These are phyloP conservation scores for Podospora didyma DNA, from an alignment of 495 filamentous ascomycete genomes.

Conservation along the genomic window DNA sequence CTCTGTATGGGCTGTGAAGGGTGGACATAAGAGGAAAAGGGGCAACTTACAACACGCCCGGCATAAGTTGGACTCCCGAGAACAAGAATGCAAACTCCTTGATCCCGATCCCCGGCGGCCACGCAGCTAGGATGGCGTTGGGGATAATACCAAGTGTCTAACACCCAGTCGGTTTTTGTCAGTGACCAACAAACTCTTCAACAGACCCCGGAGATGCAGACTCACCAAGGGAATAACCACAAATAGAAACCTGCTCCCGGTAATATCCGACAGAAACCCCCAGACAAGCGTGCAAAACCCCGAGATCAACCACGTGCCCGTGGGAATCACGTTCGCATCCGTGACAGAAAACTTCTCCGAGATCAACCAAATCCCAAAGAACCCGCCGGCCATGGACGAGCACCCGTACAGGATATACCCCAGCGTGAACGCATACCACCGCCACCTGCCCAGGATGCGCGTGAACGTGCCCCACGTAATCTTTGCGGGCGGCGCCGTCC, in stretches of 20 bases:
- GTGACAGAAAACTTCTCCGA: slow-evolving; percentile 37
- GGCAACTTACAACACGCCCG: slow-evolving; percentile 25
- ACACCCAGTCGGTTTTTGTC: slow-evolving; percentile 12
- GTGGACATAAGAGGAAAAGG: not conserved
- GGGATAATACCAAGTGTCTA: slow-evolving; percentile 25
- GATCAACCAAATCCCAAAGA: slow-evolving; percentile 43
- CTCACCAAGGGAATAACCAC: slow-evolving; percentile 40
- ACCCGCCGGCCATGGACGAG: slow-evolving; percentile 23
- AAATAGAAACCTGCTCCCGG: slow-evolving; percentile 42
- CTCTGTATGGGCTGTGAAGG: not conserved
- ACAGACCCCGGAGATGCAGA: not conserved
- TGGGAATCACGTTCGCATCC: slow-evolving; percentile 38
- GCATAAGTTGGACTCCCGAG: slow-evolving; percentile 27
- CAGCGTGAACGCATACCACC: slow-evolving; percentile 15
- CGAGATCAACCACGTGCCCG: slow-evolving; percentile 38
- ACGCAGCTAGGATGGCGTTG: slow-evolving; percentile 43
- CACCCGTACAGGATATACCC: slow-evolving; percentile 19
- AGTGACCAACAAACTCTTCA: slow-evolving; percentile 6
- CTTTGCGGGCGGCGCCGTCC: slow-evolving; percentile 29
- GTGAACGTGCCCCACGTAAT: slow-evolving; percentile 36
- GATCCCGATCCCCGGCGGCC: slow-evolving; percentile 46
- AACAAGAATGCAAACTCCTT: slow-evolving; percentile 49
- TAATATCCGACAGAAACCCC: slow-evolving; percentile 45
- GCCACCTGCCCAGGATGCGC: slow-evolving; percentile 45
- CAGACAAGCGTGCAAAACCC: slow-evolving; percentile 33